Evolutionary conservation across 768 basidiomycete species (phyloP).

Genomic region (Hirschioporus abietinus): DNA sequence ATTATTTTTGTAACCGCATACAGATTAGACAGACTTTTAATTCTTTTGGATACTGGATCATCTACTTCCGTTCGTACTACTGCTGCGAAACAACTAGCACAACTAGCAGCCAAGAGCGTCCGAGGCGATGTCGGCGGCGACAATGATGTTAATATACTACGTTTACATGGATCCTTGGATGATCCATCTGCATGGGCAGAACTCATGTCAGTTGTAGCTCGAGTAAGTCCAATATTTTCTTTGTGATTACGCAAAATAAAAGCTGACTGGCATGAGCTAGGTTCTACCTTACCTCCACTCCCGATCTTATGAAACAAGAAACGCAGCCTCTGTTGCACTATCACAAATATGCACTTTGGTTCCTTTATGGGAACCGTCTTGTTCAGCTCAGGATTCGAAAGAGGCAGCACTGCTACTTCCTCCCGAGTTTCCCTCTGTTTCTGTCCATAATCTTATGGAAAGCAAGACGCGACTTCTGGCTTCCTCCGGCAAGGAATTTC

Average conservation of each 20-base stretch:
- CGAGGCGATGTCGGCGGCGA: conserved; percentile 77
- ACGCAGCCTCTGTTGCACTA: conserved; percentile 83
- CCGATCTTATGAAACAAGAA: conserved; percentile 87
- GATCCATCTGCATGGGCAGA: conserved; percentile 86
- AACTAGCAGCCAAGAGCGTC: conserved; percentile 83
- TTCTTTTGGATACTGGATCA: conserved; percentile 92
- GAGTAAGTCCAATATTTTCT: conserved; percentile 48
- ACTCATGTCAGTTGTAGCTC: conserved; percentile 83
- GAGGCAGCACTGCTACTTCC: conserved; percentile 25
- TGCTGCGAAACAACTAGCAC: conserved; percentile 95
- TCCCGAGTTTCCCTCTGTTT: conserved; percentile 70
- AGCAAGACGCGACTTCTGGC: conserved; percentile 77
- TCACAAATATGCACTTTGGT: conserved; percentile 83
- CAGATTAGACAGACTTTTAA: conserved; percentile 95
- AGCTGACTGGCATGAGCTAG: conserved; percentile 35
- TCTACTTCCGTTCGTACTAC: conserved; percentile 85
- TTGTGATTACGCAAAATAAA: background rate
- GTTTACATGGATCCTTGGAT: conserved; percentile 50
- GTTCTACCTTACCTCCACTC: conserved; percentile 89
- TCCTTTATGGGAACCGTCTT: conserved; percentile 68
- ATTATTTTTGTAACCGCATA: background rate
- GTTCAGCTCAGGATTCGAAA: conserved; percentile 28
- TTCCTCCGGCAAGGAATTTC: conserved; percentile 91
- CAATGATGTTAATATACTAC: conserved; percentile 64
- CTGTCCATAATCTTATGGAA: conserved; percentile 70